These are phyloP conservation scores for Coniosporium tulheliwenetii DNA, from an alignment of 2,329 filamentous ascomycete genomes.

Conservation along the genomic window DNA sequence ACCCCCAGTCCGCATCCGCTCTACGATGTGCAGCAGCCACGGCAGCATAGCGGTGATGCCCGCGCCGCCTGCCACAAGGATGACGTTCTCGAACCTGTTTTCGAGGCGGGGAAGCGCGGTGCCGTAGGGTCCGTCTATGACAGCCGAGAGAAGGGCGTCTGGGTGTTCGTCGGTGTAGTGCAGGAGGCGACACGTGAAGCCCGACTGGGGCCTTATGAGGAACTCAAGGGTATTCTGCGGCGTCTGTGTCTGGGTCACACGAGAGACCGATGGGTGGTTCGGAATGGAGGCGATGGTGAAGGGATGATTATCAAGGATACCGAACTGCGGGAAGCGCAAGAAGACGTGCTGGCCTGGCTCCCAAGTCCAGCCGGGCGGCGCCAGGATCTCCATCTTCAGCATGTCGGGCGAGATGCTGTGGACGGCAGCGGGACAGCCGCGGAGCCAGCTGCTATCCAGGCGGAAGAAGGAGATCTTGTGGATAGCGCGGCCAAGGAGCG, in stretches of 20 bases:
- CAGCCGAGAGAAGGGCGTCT: slow-evolving; percentile 4
- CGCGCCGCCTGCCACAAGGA: slow-evolving; percentile 9
- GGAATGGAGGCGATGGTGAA: slow-evolving; percentile 15
- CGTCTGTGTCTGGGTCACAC: not conserved
- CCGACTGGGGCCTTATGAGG: slow-evolving; percentile 8
- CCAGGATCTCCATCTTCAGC: slow-evolving; percentile 8
- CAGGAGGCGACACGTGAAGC: slow-evolving; percentile 11
- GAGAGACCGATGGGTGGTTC: not conserved
- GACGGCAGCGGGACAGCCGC: slow-evolving; percentile 9
- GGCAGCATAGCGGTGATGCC: slow-evolving; percentile 8
- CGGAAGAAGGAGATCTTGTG: slow-evolving; percentile 3
- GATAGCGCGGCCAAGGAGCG: slow-evolving; percentile 7
- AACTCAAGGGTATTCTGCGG: slow-evolving; percentile 8
- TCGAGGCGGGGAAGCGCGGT: slow-evolving; percentile 3
- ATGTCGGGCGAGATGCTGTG: slow-evolving; percentile 9
- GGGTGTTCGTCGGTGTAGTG: not conserved
- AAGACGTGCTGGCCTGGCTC: slow-evolving; percentile 46
- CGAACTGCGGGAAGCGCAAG: slow-evolving; percentile 12
- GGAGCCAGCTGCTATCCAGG: slow-evolving; percentile 7
- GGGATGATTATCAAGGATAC: slow-evolving; percentile 12
- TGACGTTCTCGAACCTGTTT: slow-evolving; percentile 5
- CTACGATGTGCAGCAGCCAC: slow-evolving; percentile 4
- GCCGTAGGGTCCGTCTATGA: slow-evolving; percentile 16
- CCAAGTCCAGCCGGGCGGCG: slow-evolving; percentile 8
- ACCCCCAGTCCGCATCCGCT: slow-evolving; percentile 1